A percentile compares a stretch with the other conserved stretches of the same genome.
Evolutionary conservation across 495 filamentous ascomycete genomes (phyloP).

Genomic region (Neurospora africana): DNA sequence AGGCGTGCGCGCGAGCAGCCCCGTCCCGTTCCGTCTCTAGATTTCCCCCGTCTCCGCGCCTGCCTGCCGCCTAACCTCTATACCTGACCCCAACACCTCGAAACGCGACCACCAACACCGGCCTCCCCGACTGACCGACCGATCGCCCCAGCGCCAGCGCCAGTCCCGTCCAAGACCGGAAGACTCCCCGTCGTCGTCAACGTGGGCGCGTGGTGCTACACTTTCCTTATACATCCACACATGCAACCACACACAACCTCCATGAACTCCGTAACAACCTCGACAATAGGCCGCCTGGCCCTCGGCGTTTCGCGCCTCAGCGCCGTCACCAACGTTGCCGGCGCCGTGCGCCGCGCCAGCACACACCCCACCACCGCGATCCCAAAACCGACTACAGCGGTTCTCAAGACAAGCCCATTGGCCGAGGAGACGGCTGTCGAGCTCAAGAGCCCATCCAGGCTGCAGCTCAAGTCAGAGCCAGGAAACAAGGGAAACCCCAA

Average conservation of each 20-base stretch:
- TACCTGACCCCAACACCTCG: not conserved
- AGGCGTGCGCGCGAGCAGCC: not conserved
- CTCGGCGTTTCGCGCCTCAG: conserved; percentile 1
- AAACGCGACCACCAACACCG: conserved; percentile 1
- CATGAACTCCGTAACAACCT: conserved; percentile 4
- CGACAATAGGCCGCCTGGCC: conserved; percentile 5
- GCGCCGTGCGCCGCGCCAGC: conserved; percentile 6
- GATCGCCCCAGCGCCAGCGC: not conserved
- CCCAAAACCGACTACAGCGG: not conserved
- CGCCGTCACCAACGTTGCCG: not conserved
- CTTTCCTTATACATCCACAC: not conserved
- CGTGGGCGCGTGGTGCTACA: not conserved
- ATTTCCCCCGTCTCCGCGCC: not conserved
- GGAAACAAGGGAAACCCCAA: conserved; percentile 6
- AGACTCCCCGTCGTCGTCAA: not conserved
- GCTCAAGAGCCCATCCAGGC: not conserved
- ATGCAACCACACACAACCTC: not conserved
- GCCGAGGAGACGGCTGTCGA: not conserved
- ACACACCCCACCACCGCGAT: not conserved
- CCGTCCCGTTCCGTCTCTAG: not conserved
- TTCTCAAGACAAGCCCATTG: not conserved
- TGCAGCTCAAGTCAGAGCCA: conserved; percentile 4
- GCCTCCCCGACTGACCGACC: not conserved
- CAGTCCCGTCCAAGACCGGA: not conserved
- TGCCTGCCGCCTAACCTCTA: not conserved